Evolutionary conservation across 2,329 filamentous ascomycete species (phyloP).

Genomic region (Hymenoscyphus albidus): DNA sequence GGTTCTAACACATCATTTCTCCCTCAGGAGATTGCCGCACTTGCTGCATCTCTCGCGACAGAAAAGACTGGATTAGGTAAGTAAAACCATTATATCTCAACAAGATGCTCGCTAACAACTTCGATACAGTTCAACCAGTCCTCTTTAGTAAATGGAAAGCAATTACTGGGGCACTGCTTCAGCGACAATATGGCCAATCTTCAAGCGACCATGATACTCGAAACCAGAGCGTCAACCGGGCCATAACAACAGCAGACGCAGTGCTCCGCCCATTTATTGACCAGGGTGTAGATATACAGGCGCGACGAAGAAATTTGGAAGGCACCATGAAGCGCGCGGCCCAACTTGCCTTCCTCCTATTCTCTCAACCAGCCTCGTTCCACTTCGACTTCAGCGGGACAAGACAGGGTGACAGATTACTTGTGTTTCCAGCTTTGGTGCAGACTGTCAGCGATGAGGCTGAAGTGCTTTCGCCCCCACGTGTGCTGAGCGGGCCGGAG

Average conservation of each 20-base stretch:
- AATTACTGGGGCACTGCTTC: slow-evolving; percentile 18
- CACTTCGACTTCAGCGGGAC: slow-evolving; percentile 9
- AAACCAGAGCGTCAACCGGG: slow-evolving; percentile 8
- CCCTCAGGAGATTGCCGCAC: slow-evolving; percentile 12
- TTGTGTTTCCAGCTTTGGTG: slow-evolving; percentile 19
- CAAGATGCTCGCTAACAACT: background rate
- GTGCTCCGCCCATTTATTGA: slow-evolving; percentile 17
- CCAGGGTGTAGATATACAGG: slow-evolving; percentile 1
- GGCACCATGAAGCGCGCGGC: slow-evolving; percentile 17
- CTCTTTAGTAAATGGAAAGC: slow-evolving; percentile 23
- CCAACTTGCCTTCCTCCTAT: slow-evolving; percentile 22
- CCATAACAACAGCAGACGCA: slow-evolving; percentile 10
- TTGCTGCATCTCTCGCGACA: slow-evolving; percentile 6
- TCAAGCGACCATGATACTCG: slow-evolving; percentile 11
- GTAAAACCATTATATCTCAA: background rate
- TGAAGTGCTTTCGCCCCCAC: slow-evolving; percentile 12
- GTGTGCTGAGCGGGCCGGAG: slow-evolving; percentile 15
- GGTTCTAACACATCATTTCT: slow-evolving; percentile 11
- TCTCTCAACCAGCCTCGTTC: slow-evolving; percentile 18
- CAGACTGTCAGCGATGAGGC: slow-evolving; percentile 18
- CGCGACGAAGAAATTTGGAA: slow-evolving; percentile 15
- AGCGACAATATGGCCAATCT: slow-evolving; percentile 14
- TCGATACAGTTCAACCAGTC: slow-evolving; percentile 11
- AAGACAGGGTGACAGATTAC: slow-evolving; percentile 7
- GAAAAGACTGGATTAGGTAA: slow-evolving; percentile 8